These are phyloP conservation scores for Phytophthora citrophthora DNA, from an alignment of 352 stramenopile species.

Conservation along the genomic window DNA sequence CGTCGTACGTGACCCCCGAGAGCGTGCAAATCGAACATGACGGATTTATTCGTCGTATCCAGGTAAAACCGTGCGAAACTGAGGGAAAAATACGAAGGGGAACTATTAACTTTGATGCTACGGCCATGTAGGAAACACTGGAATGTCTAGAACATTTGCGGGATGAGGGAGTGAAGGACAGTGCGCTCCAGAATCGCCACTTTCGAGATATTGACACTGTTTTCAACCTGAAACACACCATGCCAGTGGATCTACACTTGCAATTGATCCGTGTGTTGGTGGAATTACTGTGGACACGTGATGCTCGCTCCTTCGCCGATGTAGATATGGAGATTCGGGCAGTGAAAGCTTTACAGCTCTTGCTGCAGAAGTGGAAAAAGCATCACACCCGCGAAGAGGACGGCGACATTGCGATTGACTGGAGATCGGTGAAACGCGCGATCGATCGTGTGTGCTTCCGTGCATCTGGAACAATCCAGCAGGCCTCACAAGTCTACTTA, in stretches of 20 bases:
- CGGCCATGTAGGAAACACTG: slow-evolving; percentile 43
- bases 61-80: slow-evolving; percentile 21
- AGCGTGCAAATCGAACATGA: slow-evolving; percentile 42
- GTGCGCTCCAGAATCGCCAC: slow-evolving; percentile 58
- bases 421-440: slow-evolving; percentile 46
- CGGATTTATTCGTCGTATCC: slow-evolving; percentile 54
- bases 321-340: slow-evolving; percentile 62
- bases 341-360: slow-evolving; percentile 42
- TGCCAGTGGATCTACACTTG: slow-evolving; percentile 47
- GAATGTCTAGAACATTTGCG: slow-evolving; percentile 37
- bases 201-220: slow-evolving; percentile 66
- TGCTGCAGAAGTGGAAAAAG: slow-evolving; percentile 69
- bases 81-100: neutral
- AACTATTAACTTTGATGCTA: neutral
- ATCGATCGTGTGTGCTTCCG: slow-evolving; percentile 66
- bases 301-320: slow-evolving; percentile 50
- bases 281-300: slow-evolving; percentile 50
- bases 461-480: slow-evolving; percentile 36
- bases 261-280: slow-evolving; percentile 57
- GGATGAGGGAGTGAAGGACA: neutral
- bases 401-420: slow-evolving; percentile 46
- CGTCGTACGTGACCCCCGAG: slow-evolving; percentile 58
- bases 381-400: slow-evolving; percentile 14
- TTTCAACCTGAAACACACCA: slow-evolving; percentile 69
- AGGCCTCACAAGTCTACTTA: slow-evolving; percentile 48